These are phyloP conservation scores for Odonthalia washingtoniensis DNA, from an alignment of 31 red algal genomes.

Conservation along the genomic window DNA sequence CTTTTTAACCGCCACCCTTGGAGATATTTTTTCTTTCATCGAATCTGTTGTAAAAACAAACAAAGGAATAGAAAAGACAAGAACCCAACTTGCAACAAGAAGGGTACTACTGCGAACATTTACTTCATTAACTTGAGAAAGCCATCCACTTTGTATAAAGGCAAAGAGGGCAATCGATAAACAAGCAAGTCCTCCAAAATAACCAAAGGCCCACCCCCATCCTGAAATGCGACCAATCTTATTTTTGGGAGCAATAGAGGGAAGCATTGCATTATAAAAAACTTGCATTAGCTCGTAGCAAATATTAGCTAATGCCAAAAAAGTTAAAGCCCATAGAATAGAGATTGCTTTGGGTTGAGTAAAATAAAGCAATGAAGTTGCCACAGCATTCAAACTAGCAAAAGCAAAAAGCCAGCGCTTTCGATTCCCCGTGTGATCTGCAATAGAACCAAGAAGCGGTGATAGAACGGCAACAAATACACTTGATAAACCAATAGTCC, in stretches of 20 bases:
- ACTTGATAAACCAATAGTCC: neutral
- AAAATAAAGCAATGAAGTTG: neutral
- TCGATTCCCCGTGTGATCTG: neutral
- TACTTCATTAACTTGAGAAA: neutral
- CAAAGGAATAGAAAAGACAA: constrained; percentile 7
- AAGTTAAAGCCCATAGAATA: neutral
- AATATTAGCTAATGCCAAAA: neutral
- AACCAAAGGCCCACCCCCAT: constrained; percentile 11
- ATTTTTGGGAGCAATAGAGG: neutral
- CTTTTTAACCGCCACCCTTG: neutral
- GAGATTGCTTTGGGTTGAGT: neutral
- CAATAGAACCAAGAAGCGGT: constrained; percentile 8
- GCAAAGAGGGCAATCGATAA: constrained; percentile 7
- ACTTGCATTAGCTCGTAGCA: constrained; percentile 3
- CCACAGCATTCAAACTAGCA: neutral
- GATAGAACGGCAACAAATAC: neutral
- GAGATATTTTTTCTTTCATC: neutral
- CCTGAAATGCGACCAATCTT: neutral
- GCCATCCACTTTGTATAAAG: constrained; percentile 1
- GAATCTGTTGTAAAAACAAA: constrained; percentile 12
- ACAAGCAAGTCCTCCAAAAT: neutral
- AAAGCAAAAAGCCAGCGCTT: constrained; percentile 10
- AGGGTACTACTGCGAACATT: neutral
- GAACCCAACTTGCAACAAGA: neutral
- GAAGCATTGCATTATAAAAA: constrained; percentile 15